These are phyloP conservation scores for Linnemannia hyalina DNA, from an alignment of 192 early-diverging fungal species.

Conservation along the genomic window DNA sequence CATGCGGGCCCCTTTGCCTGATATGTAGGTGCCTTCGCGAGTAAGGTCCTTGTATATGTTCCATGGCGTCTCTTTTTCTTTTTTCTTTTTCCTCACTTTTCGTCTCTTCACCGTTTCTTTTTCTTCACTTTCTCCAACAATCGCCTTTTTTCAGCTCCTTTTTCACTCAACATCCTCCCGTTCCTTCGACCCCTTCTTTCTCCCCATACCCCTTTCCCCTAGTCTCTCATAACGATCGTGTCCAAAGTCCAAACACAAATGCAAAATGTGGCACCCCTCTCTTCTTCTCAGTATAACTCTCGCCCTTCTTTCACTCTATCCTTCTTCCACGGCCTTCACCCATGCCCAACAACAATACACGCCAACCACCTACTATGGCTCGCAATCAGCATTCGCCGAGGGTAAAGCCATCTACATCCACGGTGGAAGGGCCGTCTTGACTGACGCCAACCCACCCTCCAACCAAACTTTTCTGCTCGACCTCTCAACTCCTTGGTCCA, in stretches of 20 bases:
- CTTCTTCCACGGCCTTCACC: neutral
- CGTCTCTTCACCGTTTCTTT: too few species aligned
- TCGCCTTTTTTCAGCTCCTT: too few species aligned
- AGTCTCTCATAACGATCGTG: neutral
- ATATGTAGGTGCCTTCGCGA: too few species aligned
- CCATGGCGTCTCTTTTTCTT: too few species aligned
- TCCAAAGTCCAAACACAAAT: neutral
- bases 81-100: too few species aligned
- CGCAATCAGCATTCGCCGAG: slow-evolving; percentile 5
- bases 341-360: slow-evolving; percentile 13
- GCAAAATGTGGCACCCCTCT: neutral
- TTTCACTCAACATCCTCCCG: too few species aligned
- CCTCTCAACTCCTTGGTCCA: slow-evolving; percentile 13
- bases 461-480: slow-evolving; percentile 29
- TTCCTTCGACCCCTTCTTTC: too few species aligned
- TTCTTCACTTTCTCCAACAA: too few species aligned
- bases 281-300: neutral
- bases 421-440: neutral
- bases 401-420: slow-evolving; percentile 20
- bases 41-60: too few species aligned
- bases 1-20: too few species aligned
- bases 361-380: neutral
- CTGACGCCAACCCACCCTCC: neutral
- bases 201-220: too few species aligned
- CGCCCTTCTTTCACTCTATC: neutral